phyloP scores from a whole-genome alignment of 176 grass and related monocot species.

The Alloteropsis semialata region DNA sequence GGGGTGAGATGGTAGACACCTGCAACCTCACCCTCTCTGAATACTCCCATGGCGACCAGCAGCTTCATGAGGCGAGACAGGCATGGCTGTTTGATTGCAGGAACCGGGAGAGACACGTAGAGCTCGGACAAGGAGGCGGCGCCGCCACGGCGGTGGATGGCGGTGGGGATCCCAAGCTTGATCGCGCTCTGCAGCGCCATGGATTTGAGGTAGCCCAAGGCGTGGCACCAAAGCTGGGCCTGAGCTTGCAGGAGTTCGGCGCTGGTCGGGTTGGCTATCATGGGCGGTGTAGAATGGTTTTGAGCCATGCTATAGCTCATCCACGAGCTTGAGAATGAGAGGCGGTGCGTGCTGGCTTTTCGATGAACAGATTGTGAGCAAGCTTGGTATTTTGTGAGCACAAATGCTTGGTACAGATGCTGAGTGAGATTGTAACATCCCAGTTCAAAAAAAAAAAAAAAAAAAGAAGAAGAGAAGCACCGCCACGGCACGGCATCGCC shows the following conservation, averaged over 20 bases:
- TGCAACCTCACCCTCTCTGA: neutral
- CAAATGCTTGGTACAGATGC: too few species aligned
- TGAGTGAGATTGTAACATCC: too few species aligned
- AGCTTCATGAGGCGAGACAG: constrained; percentile 41
- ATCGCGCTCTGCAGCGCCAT: constrained; percentile 32
- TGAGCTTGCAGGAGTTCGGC: constrained; percentile 24
- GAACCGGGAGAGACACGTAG: neutral
- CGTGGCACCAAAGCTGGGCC: constrained; percentile 23
- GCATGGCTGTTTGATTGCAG: neutral
- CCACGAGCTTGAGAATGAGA: too few species aligned
- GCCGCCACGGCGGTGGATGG: constrained; percentile 26
- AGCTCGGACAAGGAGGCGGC: constrained; percentile 15
- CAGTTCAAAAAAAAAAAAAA: too few species aligned
- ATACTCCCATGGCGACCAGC: constrained; percentile 3
- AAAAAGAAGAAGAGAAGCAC: too few species aligned
- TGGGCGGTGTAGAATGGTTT: neutral
- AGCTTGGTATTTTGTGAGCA: too few species aligned
- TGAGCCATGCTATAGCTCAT: neutral
- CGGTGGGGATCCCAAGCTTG: constrained; percentile 37
- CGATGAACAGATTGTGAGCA: too few species aligned
- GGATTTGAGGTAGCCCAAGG: neutral
- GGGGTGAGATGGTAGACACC: constrained; percentile 30
- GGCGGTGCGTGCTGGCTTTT: too few species aligned
- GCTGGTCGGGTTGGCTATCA: neutral
- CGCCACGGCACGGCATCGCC: too few species aligned